Base-by-base conservation (phyloP, 2,329 filamentous ascomycete species). In the Dactylellina drechsleri region DNA sequence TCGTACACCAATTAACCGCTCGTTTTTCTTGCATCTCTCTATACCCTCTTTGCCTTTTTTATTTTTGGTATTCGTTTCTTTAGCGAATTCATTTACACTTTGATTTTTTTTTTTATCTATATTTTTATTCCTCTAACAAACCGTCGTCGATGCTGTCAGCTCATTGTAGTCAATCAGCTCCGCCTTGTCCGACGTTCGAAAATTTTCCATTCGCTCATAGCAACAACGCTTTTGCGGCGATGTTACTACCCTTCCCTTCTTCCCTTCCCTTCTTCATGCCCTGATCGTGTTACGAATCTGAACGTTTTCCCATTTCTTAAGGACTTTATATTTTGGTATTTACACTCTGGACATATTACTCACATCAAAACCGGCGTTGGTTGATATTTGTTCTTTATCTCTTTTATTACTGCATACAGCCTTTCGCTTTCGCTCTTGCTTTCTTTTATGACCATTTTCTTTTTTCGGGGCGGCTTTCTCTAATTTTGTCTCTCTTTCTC, bases 311-410 rank as follows among this genome's bases (percentile, higher is more conserved):
- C 57, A 61, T 75, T 77, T 70, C 70, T 50, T 52, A 52, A 52
- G 47, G 47, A 20, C 67, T 67, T 77, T 68, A 61, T 60, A 56
- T 60, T 40, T 66, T 71, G 54, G 52, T 47, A 59, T 65, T 66
- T 58, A 18, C 16, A 26, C 47, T 62, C 65, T 45, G 57, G 54
- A 40, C 62, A 74, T 49, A 43, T 64, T 59, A 13, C 47, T 52
- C 49, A 64, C 62, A 75, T 67, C 64, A 74, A 75, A 68, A 75
- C 31, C 47, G 71, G 71, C 71, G 71, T 75, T 65, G 57, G 59
- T 56, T 59, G 41, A 5, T 20, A 40, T 70, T 77, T 61, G 53
- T 60, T 57, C 40, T 43, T 59, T 13, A 53, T 49, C 54, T 56
- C 45, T 5, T 36, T 36, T 36, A 47, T n/a, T 47, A 56, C 54